phyloP scores from a whole-genome alignment of 768 basidiomycete species.

The Suillus fuscotomentosus region DNA sequence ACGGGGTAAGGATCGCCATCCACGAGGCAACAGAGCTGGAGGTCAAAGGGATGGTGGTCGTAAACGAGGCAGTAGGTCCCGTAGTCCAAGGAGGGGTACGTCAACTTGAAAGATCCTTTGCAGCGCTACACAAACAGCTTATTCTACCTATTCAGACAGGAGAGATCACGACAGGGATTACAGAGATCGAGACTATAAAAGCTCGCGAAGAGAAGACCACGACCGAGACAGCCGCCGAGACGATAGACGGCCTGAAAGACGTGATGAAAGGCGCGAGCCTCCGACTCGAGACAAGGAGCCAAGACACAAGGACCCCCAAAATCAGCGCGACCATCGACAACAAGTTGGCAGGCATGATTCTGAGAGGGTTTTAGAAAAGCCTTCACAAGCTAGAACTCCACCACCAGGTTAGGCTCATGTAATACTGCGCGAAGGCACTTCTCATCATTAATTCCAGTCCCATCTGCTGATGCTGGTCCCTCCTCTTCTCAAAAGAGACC shows the following conservation, averaged over 20 bases:
- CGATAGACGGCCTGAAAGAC: conserved; percentile 30
- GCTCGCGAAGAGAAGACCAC: conserved; percentile 29
- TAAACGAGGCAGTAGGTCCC: conserved; percentile 40
- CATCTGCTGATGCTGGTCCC: neutral
- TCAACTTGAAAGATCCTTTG: neutral
- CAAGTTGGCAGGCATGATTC: conserved; percentile 12
- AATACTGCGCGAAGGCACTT: neutral
- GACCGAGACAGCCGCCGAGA: conserved; percentile 29
- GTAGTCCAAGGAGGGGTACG: conserved; percentile 34
- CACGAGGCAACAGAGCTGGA: conserved; percentile 33
- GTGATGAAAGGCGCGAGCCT: conserved; percentile 31
- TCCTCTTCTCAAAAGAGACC: conserved; percentile 20
- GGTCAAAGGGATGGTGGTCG: conserved; percentile 34
- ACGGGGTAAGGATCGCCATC: conserved; percentile 43
- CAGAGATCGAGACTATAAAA: conserved; percentile 41
- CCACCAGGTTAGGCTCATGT: neutral
- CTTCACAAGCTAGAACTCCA: conserved; percentile 1
- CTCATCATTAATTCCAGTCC: neutral
- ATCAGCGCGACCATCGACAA: conserved; percentile 23
- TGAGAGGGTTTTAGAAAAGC: neutral
- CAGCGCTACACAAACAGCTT: neutral
- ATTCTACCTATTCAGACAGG: conserved; percentile 30
- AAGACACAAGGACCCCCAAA: conserved; percentile 20
- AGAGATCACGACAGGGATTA: conserved; percentile 30
- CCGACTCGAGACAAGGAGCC: conserved; percentile 26